These are phyloP conservation scores for Russula sp. DNA, from an alignment of 768 basidiomycete species.

Conservation along the genomic window DNA sequence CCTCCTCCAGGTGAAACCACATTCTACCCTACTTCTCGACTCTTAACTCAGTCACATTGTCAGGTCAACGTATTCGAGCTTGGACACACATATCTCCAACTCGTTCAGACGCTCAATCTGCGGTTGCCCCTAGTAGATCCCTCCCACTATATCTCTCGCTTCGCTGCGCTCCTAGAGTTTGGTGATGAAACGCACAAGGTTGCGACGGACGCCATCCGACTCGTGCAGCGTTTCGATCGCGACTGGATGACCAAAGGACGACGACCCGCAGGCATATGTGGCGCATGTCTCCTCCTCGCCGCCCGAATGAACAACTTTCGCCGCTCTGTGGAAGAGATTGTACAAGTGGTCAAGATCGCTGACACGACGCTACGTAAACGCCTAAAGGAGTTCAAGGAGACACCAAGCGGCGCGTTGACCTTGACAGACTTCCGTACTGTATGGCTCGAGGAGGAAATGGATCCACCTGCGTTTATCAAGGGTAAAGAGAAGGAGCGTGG, in stretches of 20 bases:
- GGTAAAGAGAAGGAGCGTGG: constrained; percentile 69
- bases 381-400: constrained; percentile 90
- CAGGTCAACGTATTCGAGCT: constrained; percentile 98
- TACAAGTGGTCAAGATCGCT: constrained; percentile 99
- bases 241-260: constrained; percentile 98
- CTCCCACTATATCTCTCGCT: constrained; percentile 94
- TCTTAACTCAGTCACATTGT: background rate
- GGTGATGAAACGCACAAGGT: constrained; percentile 92
- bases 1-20: constrained; percentile 65
- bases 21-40: constrained; percentile 3
- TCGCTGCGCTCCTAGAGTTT: constrained; percentile 91
- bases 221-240: constrained; percentile 89
- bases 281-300: constrained; percentile 90
- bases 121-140: constrained; percentile 90
- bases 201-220: constrained; percentile 88
- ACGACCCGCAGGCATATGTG: constrained; percentile 95
- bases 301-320: constrained; percentile 99
- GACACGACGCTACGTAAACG: constrained; percentile 92
- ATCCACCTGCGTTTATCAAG: constrained; percentile 85
- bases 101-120: constrained; percentile 83
- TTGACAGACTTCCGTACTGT: constrained; percentile 86
- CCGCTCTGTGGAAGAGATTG: constrained; percentile 89
- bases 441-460: constrained; percentile 89
- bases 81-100: constrained; percentile 92
- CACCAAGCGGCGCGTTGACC: constrained; percentile 80